Percentiles rank a stretch among this genome's conserved stretches.
Evolutionary conservation across 176 grass and related monocot genomes (phyloP).

Genomic region (Tillandsia leiboldiana): DNA sequence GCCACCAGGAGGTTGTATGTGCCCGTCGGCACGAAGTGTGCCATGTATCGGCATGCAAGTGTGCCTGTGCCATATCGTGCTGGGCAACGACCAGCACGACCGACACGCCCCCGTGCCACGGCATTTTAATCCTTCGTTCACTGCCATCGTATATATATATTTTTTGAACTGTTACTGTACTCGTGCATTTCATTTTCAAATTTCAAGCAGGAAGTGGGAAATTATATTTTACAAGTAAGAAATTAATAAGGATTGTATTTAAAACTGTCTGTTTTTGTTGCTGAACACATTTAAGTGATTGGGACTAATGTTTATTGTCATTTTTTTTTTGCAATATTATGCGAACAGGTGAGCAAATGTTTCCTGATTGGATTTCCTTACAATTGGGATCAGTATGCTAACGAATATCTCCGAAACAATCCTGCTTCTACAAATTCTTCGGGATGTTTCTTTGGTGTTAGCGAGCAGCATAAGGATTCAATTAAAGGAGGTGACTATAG

Average conservation of each 20-base stretch:
- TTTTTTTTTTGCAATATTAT: slow-evolving; percentile 11
- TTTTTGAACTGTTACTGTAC: background rate
- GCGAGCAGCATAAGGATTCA: background rate
- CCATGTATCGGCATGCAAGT: too few relatives aligned
- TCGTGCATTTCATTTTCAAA: background rate
- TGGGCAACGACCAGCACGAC: too few relatives aligned
- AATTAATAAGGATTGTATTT: background rate
- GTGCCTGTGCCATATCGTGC: too few relatives aligned
- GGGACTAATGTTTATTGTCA: background rate
- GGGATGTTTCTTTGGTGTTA: slow-evolving; percentile 1
- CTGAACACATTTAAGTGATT: slow-evolving; percentile 1
- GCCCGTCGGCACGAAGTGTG: too few relatives aligned
- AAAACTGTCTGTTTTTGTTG: background rate
- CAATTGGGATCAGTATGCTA: slow-evolving; percentile 4
- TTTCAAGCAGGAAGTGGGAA: background rate
- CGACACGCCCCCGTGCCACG: too few relatives aligned
- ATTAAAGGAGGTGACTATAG: background rate
- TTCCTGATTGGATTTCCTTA: slow-evolving; percentile 10
- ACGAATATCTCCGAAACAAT: slow-evolving; percentile 3
- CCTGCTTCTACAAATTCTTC: slow-evolving; percentile 1
- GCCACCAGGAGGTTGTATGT: too few relatives aligned
- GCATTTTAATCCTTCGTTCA: background rate
- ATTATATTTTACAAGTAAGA: background rate
- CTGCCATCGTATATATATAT: background rate
- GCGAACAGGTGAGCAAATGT: slow-evolving; percentile 16